Base-by-base conservation (phyloP, 169 alveolate genomes). In the Plasmodium berghei region DNA sequence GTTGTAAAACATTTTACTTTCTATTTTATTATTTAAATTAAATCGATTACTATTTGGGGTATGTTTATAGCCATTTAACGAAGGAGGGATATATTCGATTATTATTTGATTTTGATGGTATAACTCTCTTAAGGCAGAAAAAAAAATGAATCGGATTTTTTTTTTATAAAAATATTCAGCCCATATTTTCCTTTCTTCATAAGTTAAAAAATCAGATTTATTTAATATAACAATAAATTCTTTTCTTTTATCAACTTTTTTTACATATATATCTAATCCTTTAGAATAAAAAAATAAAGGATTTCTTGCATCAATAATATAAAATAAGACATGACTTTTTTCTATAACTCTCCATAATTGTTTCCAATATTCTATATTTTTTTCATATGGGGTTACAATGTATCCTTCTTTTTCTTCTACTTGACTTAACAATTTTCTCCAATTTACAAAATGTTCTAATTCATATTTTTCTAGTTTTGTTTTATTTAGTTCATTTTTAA, bases 321-420 rank as follows among this genome's bases (percentile, higher is more conserved):
- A 97, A 72, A 98, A 95, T 45, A 99, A 87, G 16, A 99, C 89
- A 74, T 98, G 98, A 59, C 99, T 93, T 80, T 95, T 96, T 63
- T 99, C 99, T 9, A 98, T 96, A 5, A 98, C 99, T 72, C 99
- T 96, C 99, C 99, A 99, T 72, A 99, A 94, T 94, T 99, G 99
- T 93, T 98, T 94, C 99, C 99, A 99, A 40, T 98, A 98, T 69
- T 98, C 99, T 8, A 98, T 72, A 91, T 99, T 99, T 94, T 98
- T 98, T 92, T 99, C 99, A 91, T 96, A 99, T 14, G 99, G 99
- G 1, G 99, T 98, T 67, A 99, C 95, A 49, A 94, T 89, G 52
- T 95, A 91, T 24, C 97, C 96, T 86, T 97, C 96, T 56, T 91
- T 90, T 85, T 97, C 98, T 89, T 98, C 99, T 26, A 93, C 63